Percentiles rank a stretch among this genome's conserved stretches.
phyloP scores from a whole-genome alignment of 768 basidiomycete species.

The Leccinum rimulosum region DNA sequence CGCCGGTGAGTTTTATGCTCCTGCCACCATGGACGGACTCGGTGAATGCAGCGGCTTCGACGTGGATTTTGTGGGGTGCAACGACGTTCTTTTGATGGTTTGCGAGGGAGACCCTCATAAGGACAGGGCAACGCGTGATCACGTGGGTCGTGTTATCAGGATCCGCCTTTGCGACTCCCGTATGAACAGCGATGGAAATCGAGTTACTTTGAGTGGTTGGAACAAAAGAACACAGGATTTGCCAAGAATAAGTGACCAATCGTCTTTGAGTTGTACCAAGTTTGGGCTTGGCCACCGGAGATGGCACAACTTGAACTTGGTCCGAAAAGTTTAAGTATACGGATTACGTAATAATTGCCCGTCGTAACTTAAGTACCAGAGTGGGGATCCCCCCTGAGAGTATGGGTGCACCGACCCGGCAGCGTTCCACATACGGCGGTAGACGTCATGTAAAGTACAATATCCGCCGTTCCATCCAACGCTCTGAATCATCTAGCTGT shows the following conservation, averaged over 20 bases:
- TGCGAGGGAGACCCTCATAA: slow-evolving; percentile 35
- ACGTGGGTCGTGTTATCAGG: slow-evolving; percentile 17
- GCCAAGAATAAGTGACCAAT: background rate
- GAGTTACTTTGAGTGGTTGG: too few species aligned
- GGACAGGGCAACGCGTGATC: slow-evolving; percentile 5
- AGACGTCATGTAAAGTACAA: too few species aligned
- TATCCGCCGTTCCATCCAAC: too few species aligned
- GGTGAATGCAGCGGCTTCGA: slow-evolving; percentile 53
- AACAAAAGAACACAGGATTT: background rate
- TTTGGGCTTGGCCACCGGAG: background rate
- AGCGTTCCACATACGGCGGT: too few species aligned
- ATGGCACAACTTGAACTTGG: background rate
- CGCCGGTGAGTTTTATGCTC: slow-evolving; percentile 63
- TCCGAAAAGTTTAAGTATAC: too few species aligned
- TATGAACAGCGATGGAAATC: too few species aligned
- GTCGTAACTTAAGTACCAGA: too few species aligned
- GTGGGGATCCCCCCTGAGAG: too few species aligned
- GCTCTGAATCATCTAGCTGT: too few species aligned
- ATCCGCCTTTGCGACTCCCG: too few species aligned
- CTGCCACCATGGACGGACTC: slow-evolving; percentile 49
- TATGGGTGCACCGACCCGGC: too few species aligned
- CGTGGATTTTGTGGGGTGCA: slow-evolving; percentile 76
- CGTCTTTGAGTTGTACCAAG: background rate
- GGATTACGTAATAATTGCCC: too few species aligned
- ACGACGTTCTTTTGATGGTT: slow-evolving; percentile 92